Percentiles rank a stretch among this genome's conserved stretches.
These are phyloP conservation scores for Rusavskia elegans DNA, from an alignment of 495 filamentous ascomycete genomes.

Conservation along the genomic window DNA sequence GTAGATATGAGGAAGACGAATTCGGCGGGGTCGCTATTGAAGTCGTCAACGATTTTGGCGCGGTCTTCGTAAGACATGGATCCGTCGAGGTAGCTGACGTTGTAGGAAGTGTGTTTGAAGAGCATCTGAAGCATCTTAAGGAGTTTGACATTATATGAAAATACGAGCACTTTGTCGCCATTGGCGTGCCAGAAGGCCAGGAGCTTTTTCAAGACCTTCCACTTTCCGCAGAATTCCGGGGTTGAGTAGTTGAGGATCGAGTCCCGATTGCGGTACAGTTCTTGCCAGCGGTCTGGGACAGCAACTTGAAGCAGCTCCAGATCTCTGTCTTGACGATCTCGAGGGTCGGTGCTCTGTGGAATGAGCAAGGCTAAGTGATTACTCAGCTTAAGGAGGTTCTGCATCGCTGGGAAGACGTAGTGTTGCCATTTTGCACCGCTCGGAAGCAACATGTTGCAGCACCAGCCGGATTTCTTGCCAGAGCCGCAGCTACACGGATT, in stretches of 20 bases:
- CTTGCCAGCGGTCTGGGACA: slow-evolving; percentile 59
- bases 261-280: slow-evolving; percentile 59
- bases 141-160: slow-evolving; percentile 76
- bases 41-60: slow-evolving; percentile 62
- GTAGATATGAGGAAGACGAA: slow-evolving; percentile 97
- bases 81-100: slow-evolving; percentile 80
- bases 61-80: slow-evolving; percentile 77
- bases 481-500: slow-evolving; percentile 58
- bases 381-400: slow-evolving; percentile 66
- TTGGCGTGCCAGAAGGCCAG: slow-evolving; percentile 78
- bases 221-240: slow-evolving; percentile 91
- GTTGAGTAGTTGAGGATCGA: slow-evolving; percentile 72
- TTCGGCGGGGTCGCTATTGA: slow-evolving; percentile 75
- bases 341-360: slow-evolving; percentile 46
- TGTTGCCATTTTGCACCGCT: slow-evolving; percentile 52
- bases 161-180: slow-evolving; percentile 88
- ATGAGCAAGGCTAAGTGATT: slow-evolving; percentile 89
- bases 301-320: slow-evolving; percentile 61
- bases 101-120: slow-evolving; percentile 82
- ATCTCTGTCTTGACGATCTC: slow-evolving; percentile 71
- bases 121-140: slow-evolving; percentile 74
- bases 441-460: slow-evolving; percentile 47
- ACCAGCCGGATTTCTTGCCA: slow-evolving; percentile 63
- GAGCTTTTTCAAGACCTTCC: slow-evolving; percentile 79
- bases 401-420: slow-evolving; percentile 74